phyloP scores from a whole-genome alignment of 352 stramenopile species.

The Plasmopara viticola region DNA sequence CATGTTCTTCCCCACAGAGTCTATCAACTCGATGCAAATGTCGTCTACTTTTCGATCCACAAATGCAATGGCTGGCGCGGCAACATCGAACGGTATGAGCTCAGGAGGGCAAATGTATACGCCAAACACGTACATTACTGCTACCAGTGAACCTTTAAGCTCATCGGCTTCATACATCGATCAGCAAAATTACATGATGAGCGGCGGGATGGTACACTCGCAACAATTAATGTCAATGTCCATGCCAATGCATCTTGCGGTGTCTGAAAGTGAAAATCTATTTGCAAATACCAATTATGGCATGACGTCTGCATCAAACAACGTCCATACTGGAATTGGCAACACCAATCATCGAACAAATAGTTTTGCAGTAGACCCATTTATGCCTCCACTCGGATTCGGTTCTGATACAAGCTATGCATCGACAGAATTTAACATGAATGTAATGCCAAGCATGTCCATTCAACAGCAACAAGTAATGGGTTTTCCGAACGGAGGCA shows the following conservation, averaged over 20 bases:
- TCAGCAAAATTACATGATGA: constrained; percentile 46
- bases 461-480: constrained; percentile 41
- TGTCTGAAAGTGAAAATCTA: constrained; percentile 29
- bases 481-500: constrained; percentile 36
- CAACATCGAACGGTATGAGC: constrained; percentile 30
- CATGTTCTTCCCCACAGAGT: constrained; percentile 33
- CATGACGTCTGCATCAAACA: constrained; percentile 27
- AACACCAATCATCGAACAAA: constrained; percentile 22
- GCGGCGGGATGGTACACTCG: constrained; percentile 38
- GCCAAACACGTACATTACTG: constrained; percentile 36
- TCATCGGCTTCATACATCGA: constrained; percentile 32
- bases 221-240: constrained; percentile 45
- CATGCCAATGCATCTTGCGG: constrained; percentile 25
- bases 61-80: constrained; percentile 22
- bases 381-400: constrained; percentile 53
- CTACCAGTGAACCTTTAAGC: constrained; percentile 14
- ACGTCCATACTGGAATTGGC: constrained; percentile 10
- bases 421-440: constrained; percentile 32
- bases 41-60: constrained; percentile 20
- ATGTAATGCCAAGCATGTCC: constrained; percentile 34
- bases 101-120: constrained; percentile 27
- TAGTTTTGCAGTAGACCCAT: constrained; percentile 53
- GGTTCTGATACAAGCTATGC: constrained; percentile 26
- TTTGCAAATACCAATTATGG: constrained; percentile 37
- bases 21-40: constrained; percentile 23